Base-by-base conservation (phyloP, 805 yeast species). In the Metschnikowia orientalis region DNA sequence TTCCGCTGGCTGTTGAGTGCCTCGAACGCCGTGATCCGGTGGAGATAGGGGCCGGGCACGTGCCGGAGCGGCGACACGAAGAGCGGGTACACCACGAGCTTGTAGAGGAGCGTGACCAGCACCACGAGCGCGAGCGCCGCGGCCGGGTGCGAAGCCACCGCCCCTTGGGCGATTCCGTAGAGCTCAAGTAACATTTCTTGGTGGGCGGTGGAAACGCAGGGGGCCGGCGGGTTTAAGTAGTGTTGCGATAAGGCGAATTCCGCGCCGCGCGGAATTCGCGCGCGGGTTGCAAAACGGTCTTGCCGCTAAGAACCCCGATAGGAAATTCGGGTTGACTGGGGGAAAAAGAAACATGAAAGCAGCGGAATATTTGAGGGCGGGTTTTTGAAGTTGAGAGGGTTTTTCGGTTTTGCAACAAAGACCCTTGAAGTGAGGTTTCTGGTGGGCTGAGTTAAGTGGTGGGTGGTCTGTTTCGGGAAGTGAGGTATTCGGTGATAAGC, bases 41-140 rank as follows among this genome's bases (percentile, higher is more conserved):
- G 68, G 8, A 69, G 40, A 30, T 57, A 59, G 0, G 86, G 86
- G 0, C 85, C 86, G 1, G 85, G 86, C 4, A 79, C 47, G 11
- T 53, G 37, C 18, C 69, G 51, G 5, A 79, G 48, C 6, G 81
- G 79, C 18, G 73, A 73, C 4, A 73, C 34, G 25, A 48, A 56
- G 18, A 75, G 55, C 3, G 81, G 81, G 35, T 66, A 63, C 2
- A 75, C 27, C 3, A 69, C 23, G 23, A 66, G 48, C 18, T 53
- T 34, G 47, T 67, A 71, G 19, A 34, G 32, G 48, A 28, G 36
- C 25, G 18, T 75, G 57, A 23, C 21, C 10, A 23, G 19, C 8
- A 23, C 8, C 19, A 41, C 28, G 19, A 18, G 23, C 7, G 21
- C 17, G 13, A 41, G 24, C 6, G 32, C 25, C 12, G 18, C 19